Base-by-base conservation (phyloP, 2,329 filamentous ascomycete genomes). In the Allantophomopsis lycopodina region DNA sequence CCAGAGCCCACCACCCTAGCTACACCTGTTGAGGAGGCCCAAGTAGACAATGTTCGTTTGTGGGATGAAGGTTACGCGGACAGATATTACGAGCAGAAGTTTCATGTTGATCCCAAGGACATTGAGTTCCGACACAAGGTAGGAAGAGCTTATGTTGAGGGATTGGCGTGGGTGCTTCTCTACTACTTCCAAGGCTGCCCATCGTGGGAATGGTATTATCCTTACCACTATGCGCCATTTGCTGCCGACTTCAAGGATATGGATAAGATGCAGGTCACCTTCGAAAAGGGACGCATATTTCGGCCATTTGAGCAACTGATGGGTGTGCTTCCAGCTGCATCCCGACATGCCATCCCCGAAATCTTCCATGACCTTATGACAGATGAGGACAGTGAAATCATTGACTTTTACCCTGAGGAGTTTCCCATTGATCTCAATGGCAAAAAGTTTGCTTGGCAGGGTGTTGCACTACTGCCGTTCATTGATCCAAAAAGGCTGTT, bases 201-300 rank as follows among this genome's bases (percentile, higher is more conserved):
- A 16, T 95, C 87, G 0, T 98, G 93, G 91, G 93, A 89, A 39
- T 98, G 91, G 91, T 98, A 91, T 58, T 98, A 95, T 55, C 91
- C 91, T 1, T 94, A 96, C 55, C 91, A 98, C 57, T 98, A 98
- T 56, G 93, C 91, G 1, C 91, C 93, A 3, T 98, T 98, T 56
- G 91, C 91, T 2, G 83, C 87, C 39, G 91, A 98, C 59, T 98
- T 98, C 58, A 79, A 83, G 42, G 79, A 88, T 41, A 69, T 98
- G 35, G 74, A 70, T 39, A 78, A 86, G 49, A 77, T 94, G 68
- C 69, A 83, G 23, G 75, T 94, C 47, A 66, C 71, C 14, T 98
- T 98, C 50, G 73, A 85, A 42, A 85, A 88, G 58, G 89, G 89
- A 10, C 76, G 69, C 37, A 83, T 86, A 4, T 95, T 94, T 50